phyloP scores from a whole-genome alignment of 2,329 filamentous ascomycete species.

The Penicillium sp. region DNA sequence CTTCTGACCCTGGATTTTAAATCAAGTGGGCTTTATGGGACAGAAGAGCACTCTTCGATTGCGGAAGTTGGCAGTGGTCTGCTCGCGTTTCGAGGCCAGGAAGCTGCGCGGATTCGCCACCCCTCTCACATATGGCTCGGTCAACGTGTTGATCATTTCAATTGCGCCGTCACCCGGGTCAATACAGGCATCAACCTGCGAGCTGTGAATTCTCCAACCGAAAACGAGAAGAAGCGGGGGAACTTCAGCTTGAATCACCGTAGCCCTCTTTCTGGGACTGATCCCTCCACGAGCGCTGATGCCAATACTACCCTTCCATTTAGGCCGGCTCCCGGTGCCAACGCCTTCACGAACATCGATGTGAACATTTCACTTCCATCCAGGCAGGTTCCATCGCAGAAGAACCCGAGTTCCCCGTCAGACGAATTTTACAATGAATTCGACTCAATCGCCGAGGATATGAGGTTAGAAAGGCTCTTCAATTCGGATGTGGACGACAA shows the following conservation, averaged over 20 bases:
- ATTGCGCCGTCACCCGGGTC: not conserved
- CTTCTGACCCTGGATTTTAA: not conserved
- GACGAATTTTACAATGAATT: not conserved
- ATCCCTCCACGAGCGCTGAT: not conserved
- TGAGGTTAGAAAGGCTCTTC: not conserved
- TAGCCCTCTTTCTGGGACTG: not conserved
- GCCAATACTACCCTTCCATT: not conserved
- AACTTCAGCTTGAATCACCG: not conserved
- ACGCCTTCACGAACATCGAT: not conserved
- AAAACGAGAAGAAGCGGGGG: not conserved
- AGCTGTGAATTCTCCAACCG: not conserved
- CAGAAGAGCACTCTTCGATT: conserved; percentile 1
- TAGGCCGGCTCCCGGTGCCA: not conserved
- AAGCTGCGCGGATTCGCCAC: conserved; percentile 4
- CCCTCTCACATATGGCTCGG: not conserved
- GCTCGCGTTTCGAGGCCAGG: conserved; percentile 9
- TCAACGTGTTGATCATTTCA: conserved; percentile 1
- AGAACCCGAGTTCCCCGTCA: not conserved
- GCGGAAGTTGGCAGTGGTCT: conserved; percentile 12
- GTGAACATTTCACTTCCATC: not conserved
- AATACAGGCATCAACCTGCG: too few relatives aligned
- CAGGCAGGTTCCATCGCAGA: not conserved
- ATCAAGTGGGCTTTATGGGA: not conserved
- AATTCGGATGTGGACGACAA: not conserved
- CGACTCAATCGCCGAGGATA: not conserved